These are phyloP conservation scores for Cladophialophora yegresii DNA, from an alignment of 2,329 filamentous ascomycete species.

Conservation along the genomic window DNA sequence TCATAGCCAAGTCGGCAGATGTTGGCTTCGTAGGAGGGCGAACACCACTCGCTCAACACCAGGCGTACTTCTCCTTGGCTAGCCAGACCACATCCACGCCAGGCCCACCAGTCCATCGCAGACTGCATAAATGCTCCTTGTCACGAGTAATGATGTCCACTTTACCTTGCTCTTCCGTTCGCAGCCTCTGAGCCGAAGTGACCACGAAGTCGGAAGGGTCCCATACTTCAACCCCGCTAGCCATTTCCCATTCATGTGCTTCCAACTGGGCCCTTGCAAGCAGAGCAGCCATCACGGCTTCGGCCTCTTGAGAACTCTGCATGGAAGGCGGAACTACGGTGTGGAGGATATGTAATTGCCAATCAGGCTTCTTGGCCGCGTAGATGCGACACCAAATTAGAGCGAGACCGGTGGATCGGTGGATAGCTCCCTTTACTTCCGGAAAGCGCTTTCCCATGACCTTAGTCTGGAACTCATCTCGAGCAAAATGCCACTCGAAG, in stretches of 20 bases:
- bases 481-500: conserved; percentile 74
- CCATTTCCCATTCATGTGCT: conserved; percentile 69
- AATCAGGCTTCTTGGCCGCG: conserved; percentile 42
- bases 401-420: conserved; percentile 37
- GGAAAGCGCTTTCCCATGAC: conserved; percentile 57
- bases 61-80: conserved; percentile 53
- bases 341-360: conserved; percentile 48
- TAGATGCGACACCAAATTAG: conserved; percentile 46
- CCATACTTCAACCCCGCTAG: conserved; percentile 72
- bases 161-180: conserved; percentile 34
- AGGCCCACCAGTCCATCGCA: conserved; percentile 49
- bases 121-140: conserved; percentile 49
- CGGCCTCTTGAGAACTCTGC: conserved; percentile 32
- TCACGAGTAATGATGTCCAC: conserved; percentile 49
- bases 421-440: conserved; percentile 68
- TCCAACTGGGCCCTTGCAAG: conserved; percentile 68
- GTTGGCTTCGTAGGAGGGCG: neutral
- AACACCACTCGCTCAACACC: conserved; percentile 43
- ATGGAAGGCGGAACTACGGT: conserved; percentile 45
- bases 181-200: conserved; percentile 44
- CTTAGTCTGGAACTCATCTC: conserved; percentile 75
- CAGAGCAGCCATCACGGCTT: conserved; percentile 60
- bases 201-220: conserved; percentile 66
- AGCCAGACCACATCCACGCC: conserved; percentile 49
- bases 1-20: neutral